Evolutionary conservation across 345 rosid genomes (phyloP).

Genomic region (Rubroshorea leprosula): DNA sequence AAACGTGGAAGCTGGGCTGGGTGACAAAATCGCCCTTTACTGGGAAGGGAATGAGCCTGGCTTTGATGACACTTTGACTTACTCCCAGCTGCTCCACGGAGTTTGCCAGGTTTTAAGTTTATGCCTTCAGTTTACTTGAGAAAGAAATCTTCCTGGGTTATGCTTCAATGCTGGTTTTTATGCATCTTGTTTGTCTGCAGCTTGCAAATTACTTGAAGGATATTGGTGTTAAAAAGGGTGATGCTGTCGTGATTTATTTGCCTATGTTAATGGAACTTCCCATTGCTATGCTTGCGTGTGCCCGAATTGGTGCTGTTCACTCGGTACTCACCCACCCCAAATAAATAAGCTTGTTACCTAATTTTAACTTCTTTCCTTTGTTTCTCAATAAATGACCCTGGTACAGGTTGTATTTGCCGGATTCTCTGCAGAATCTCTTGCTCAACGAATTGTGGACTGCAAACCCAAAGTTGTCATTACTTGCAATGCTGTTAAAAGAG

Average conservation of each 20-base stretch:
- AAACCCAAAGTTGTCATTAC: constrained; percentile 80
- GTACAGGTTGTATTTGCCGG: constrained; percentile 94
- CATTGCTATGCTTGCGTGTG: constrained; percentile 94
- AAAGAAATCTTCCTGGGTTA: too few species aligned
- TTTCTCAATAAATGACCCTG: background rate
- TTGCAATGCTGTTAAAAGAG: constrained; percentile 96
- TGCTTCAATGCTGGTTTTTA: too few species aligned
- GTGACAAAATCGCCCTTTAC: constrained; percentile 68
- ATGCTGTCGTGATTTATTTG: constrained; percentile 78
- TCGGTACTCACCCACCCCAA: constrained; percentile 46
- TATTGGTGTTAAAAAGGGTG: constrained; percentile 84
- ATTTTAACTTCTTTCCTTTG: background rate
- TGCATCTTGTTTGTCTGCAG: constrained; percentile 36
- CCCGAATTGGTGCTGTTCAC: constrained; percentile 97
- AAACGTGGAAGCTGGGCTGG: constrained; percentile 77
- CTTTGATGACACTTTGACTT: constrained; percentile 59
- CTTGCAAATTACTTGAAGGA: constrained; percentile 89
- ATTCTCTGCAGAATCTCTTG: constrained; percentile 92
- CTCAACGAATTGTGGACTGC: constrained; percentile 89
- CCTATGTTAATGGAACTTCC: constrained; percentile 99
- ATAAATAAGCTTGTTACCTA: background rate
- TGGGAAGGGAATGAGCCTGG: constrained; percentile 92
- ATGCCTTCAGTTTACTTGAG: too few species aligned
- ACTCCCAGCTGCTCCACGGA: constrained; percentile 62
- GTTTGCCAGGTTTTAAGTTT: constrained; percentile 70